Evolutionary conservation across 2,329 filamentous ascomycete genomes (phyloP).

Genomic region (Raffaelea arxii): DNA sequence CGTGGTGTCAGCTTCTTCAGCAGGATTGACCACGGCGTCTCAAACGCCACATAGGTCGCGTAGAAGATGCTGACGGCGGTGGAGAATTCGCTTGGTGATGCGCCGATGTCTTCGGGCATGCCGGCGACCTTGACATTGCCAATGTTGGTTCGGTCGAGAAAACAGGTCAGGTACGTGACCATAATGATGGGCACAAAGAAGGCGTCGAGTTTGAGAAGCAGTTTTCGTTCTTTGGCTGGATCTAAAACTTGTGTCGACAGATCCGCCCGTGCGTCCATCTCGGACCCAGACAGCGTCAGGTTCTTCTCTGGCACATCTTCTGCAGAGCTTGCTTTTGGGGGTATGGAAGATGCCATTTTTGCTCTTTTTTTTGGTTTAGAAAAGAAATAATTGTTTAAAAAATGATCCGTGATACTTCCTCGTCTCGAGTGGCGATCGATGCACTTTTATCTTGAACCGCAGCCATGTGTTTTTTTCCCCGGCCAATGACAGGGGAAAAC

Average conservation of each 20-base stretch:
- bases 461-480: no score
- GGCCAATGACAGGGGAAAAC: no score
- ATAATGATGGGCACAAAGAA: not conserved
- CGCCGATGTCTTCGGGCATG: slow-evolving; percentile 48
- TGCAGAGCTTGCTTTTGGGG: no score
- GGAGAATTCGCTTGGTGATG: slow-evolving; percentile 41
- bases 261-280: not conserved
- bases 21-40: slow-evolving; percentile 52
- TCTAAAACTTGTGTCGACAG: not conserved
- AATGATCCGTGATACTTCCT: no score
- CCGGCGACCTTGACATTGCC: slow-evolving; percentile 37
- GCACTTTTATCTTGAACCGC: not conserved
- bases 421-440: not conserved
- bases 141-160: slow-evolving; percentile 4
- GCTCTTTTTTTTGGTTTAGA: no score
- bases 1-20: slow-evolving; percentile 36
- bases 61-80: slow-evolving; percentile 44
- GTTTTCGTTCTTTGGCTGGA: not conserved
- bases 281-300: not conserved
- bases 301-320: not conserved
- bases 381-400: no score
- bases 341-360: no score
- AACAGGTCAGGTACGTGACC: not conserved
- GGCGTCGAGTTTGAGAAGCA: not conserved
- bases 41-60: slow-evolving; percentile 42